Conservation (phyloP, 192 early-diverging fungal genomes). For the Oehlia diaphana region DNA sequence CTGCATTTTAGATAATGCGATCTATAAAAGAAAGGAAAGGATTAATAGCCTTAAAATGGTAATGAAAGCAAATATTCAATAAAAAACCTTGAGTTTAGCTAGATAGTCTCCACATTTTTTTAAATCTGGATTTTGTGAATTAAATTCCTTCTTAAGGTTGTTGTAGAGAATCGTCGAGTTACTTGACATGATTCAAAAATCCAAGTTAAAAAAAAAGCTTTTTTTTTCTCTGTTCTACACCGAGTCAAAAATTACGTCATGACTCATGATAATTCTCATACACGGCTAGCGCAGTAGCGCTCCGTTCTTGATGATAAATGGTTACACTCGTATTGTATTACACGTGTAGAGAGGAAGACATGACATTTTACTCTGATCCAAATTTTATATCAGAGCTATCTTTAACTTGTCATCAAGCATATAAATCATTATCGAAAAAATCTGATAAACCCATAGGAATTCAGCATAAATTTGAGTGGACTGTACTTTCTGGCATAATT, state of each 20-base stretch:
- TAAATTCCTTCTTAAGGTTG: constrained; percentile 71
- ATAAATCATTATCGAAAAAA: background rate
- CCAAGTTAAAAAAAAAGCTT: no score
- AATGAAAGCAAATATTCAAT: background rate
- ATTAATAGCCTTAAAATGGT: background rate
- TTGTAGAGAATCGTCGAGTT: constrained; percentile 47
- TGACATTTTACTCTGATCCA: background rate
- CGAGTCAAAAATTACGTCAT: no score
- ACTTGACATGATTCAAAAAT: constrained; percentile 2
- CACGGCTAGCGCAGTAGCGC: no score
- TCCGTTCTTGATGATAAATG: no score
- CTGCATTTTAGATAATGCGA: constrained; percentile 50
- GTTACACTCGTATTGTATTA: no score
- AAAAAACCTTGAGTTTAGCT: constrained; percentile 66
- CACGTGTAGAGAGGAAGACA: no score
- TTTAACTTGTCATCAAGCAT: background rate
- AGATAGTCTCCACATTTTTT: constrained; percentile 68
- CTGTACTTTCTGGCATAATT: constrained; percentile 80
- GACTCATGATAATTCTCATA: no score
- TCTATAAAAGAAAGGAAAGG: constrained; percentile 31
- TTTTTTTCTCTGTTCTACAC: no score
- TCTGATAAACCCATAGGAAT: constrained; percentile 32
- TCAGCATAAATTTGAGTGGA: constrained; percentile 66
- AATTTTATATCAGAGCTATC: background rate
- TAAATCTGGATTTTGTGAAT: constrained; percentile 60